Evolutionary conservation across 2,329 filamentous ascomycete species (phyloP), one percentile per base, ranked within the genome.

Genomic region (Diaporthe aspalathi): DNA sequence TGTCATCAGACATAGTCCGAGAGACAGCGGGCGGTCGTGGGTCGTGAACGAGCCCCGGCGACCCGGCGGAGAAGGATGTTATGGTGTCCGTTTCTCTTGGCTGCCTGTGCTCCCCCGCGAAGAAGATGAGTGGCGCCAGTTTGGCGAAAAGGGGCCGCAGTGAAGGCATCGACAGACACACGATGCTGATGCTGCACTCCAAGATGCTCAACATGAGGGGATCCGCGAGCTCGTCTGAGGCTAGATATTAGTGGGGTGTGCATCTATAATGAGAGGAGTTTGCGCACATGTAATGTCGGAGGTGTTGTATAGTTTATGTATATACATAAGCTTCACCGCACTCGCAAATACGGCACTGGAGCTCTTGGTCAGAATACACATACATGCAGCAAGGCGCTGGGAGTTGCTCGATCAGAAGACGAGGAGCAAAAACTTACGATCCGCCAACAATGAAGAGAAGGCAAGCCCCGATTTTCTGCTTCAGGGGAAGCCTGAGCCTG

Each of bases 51-150:
- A 50, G 29, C 45, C 60, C 38, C n/a, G 60, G 45, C 16, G 60
- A n/a, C 29, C 22, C 60, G 29, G 35, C 60, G 12, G 29, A 50
- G 60, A 65, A 65, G 8, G 60, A 50, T 29, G 60, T 65, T 65
- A 65, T 65, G 60, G 45, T 60, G 3, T 40, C 50, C 60, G 49
- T 71, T 17, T 66, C 54, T 24, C 47, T 43, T 29, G 40, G 68
- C 74, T 68, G 27, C 63, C 70, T 57, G 17, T 40, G 47, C 27
- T 60, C 20, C 54, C 73, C 35, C 20, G 17, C 57, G 14, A 22
- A 35, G 12, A 45, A n/a, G 29, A 71, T 74, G 76, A 76, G 76
- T 43, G 63, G 70, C 2, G 70, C 70, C 8, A 71, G 22, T 54
- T 54, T 71, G 53, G 53, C 70, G 63, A 71, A 70, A 20, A 70